A percentile compares a stretch with the other conserved stretches of the same genome.
Evolutionary conservation across 1,139 yeast genomes (phyloP).

Genomic region (Lodderomyces oxycetoniae): DNA sequence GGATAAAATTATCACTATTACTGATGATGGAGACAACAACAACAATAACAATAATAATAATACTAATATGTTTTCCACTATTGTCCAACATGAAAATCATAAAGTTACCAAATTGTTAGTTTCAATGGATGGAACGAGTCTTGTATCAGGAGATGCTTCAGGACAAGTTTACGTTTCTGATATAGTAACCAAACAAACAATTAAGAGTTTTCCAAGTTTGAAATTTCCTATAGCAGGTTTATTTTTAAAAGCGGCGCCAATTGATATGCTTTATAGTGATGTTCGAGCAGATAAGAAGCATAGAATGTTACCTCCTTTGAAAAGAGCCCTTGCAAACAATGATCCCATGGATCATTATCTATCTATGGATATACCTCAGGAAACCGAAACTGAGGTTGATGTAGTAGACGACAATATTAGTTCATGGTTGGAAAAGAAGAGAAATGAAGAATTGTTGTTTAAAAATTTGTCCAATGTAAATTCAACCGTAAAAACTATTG

Average conservation of each 20-base stretch:
- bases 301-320: constrained; percentile 49
- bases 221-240: constrained; percentile 33
- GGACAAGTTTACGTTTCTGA: constrained; percentile 74
- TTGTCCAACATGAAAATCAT: constrained; percentile 51
- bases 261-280: constrained; percentile 16
- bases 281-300: constrained; percentile 26
- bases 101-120: constrained; percentile 50
- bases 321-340: constrained; percentile 48
- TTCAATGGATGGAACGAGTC: constrained; percentile 70
- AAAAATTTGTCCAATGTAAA: constrained; percentile 35
- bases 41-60: constrained; percentile 50
- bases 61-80: constrained; percentile 46
- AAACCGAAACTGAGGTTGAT: not conserved
- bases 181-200: constrained; percentile 70
- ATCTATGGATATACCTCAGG: constrained; percentile 39
- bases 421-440: constrained; percentile 43
- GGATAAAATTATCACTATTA: constrained; percentile 50
- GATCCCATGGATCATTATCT: constrained; percentile 48
- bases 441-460: constrained; percentile 50
- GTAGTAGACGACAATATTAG: constrained; percentile 19
- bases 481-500: constrained; percentile 28
- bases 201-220: constrained; percentile 58
- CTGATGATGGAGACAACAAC: constrained; percentile 54
- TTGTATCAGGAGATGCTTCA: constrained; percentile 67
- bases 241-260: constrained; percentile 16